A percentile compares a stretch with the other conserved stretches of the same genome.
These are phyloP conservation scores for Emericellopsis cladophorae DNA, from an alignment of 2,329 filamentous ascomycete species.

Conservation along the genomic window DNA sequence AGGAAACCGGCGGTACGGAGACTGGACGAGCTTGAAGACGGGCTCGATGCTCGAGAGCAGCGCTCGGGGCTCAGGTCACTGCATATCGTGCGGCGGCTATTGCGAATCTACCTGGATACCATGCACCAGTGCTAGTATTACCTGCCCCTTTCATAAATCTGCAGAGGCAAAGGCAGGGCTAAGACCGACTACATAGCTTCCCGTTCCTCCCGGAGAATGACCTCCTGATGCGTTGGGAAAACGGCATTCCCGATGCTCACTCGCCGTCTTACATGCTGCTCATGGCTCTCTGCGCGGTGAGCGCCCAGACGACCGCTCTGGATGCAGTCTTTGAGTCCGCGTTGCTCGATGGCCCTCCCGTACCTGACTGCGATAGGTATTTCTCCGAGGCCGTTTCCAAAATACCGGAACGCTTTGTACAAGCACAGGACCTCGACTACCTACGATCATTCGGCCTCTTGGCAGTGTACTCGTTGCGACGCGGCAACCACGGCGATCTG, in stretches of 20 bases:
- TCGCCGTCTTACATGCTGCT: constrained; percentile 1
- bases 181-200: not conserved
- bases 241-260: not conserved
- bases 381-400: constrained; percentile 1
- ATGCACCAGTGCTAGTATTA: too few species aligned
- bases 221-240: not conserved
- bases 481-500: constrained; percentile 1
- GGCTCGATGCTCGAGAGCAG: too few species aligned
- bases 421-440: constrained; percentile 1
- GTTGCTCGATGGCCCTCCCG: not conserved
- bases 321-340: constrained; percentile 1
- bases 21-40: too few species aligned
- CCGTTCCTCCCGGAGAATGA: constrained; percentile 1
- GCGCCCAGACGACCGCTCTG: constrained; percentile 2
- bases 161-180: too few species aligned
- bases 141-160: too few species aligned
- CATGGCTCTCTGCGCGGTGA: constrained; percentile 1
- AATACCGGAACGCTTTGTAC: not conserved
- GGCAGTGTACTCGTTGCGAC: constrained; percentile 1
- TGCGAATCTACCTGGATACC: too few species aligned
- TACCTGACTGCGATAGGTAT: not conserved
- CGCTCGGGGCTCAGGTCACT: too few species aligned
- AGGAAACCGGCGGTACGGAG: too few species aligned
- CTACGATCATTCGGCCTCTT: not conserved
- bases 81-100: too few species aligned